Percentiles rank a stretch among this genome's conserved stretches.
Conservation (phyloP, 805 yeast genomes). For the Metschnikowia peoriensis region DNA sequence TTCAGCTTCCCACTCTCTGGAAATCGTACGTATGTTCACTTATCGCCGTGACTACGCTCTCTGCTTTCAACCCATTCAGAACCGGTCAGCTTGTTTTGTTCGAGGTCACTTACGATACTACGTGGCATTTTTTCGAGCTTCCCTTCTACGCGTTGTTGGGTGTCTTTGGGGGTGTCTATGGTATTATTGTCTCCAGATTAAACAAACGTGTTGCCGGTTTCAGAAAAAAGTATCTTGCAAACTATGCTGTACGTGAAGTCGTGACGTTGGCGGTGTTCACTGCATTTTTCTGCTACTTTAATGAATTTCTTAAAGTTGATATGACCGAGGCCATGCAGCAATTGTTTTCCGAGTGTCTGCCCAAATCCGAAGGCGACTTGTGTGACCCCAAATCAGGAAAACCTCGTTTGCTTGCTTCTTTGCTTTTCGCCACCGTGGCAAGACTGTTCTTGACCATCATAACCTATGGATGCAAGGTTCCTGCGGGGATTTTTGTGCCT, state of each 20-base stretch:
- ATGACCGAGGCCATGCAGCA: conserved; percentile 96
- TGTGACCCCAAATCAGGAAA: conserved; percentile 34
- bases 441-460: conserved; percentile 72
- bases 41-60: conserved; percentile 78
- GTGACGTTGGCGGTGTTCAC: conserved; percentile 64
- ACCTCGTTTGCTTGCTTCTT: conserved; percentile 45
- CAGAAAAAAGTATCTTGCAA: conserved; percentile 64
- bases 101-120: conserved; percentile 83
- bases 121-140: conserved; percentile 85
- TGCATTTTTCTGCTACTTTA: conserved; percentile 76
- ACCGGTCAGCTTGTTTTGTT: conserved; percentile 93
- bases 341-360: conserved; percentile 78
- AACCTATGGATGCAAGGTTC: conserved; percentile 90
- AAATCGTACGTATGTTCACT: conserved; percentile 88
- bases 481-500: conserved; percentile 97
- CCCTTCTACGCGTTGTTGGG: conserved; percentile 80
- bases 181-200: conserved; percentile 69
- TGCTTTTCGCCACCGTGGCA: conserved; percentile 67
- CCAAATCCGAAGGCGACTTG: conserved; percentile 39
- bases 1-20: conserved; percentile 81
- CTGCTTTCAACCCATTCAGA: conserved; percentile 85
- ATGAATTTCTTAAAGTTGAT: conserved; percentile 75
- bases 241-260: conserved; percentile 69
- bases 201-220: conserved; percentile 76
- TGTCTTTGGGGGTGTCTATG: conserved; percentile 88